phyloP scores from a whole-genome alignment of 1,139 yeast species.

The Groenewaldozyma auringiensis region DNA sequence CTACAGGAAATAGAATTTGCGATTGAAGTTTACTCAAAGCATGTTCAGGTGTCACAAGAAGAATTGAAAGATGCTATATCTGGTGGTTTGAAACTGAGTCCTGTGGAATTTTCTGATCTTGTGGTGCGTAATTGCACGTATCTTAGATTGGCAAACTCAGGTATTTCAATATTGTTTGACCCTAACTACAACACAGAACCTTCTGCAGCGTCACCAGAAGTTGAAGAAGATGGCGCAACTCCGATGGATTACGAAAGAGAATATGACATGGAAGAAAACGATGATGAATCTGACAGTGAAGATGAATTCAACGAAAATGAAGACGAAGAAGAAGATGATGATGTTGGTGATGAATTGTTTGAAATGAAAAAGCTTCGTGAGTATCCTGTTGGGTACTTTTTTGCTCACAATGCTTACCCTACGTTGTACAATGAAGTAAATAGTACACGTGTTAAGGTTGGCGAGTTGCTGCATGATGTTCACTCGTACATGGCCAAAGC shows the following conservation, averaged over 20 bases:
- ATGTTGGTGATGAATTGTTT: constrained; percentile 29
- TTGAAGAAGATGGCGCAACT: constrained; percentile 9
- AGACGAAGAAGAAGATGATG: constrained; percentile 29
- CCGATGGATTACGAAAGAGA: too few relatives aligned
- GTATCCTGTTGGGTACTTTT: constrained; percentile 40
- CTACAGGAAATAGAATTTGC: constrained; percentile 54
- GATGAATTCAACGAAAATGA: constrained; percentile 35
- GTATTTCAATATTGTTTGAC: constrained; percentile 69
- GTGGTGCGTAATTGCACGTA: constrained; percentile 50
- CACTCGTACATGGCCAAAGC: constrained; percentile 42
- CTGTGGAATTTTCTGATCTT: constrained; percentile 26
- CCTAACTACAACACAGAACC: constrained; percentile 37
- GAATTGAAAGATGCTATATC: constrained; percentile 33
- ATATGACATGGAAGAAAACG: constrained; percentile 9
- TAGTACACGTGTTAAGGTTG: constrained; percentile 52
- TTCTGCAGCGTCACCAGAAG: constrained; percentile 16
- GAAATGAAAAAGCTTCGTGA: constrained; percentile 27
- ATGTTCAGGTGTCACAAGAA: constrained; percentile 32
- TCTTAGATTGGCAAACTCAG: constrained; percentile 58
- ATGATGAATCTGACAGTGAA: constrained; percentile 7
- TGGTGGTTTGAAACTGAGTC: constrained; percentile 14
- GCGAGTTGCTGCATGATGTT: constrained; percentile 57
- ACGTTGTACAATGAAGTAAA: constrained; percentile 52
- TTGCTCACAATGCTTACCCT: constrained; percentile 33
- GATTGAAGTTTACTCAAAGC: constrained; percentile 47